Evolutionary conservation across 108 stramenopile species (phyloP), one percentile per base, ranked within the genome.

Genomic region (Stephanodiscus triporus): DNA sequence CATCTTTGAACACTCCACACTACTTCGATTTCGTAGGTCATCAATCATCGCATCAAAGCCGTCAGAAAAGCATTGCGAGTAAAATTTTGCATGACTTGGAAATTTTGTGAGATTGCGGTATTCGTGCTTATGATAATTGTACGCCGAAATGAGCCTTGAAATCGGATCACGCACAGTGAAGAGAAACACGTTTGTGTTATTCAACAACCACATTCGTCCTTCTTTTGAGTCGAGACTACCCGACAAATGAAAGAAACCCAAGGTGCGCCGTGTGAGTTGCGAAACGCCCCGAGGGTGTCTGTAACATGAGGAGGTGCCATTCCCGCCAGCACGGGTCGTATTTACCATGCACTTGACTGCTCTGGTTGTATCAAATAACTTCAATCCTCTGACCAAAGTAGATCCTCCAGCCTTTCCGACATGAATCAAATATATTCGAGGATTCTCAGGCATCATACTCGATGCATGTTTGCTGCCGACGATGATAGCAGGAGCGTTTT

Each of bases 101-200:
- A 16, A 11, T 36, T 10, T 37, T 11, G 36, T 19, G 60, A 36
- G 8, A 37, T 61, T 4, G 19, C 34, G 20, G 36, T 61, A 37
- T 36, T 37, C 32, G 34, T 61, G 30, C 37, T 7, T 32, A 32
- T 61, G 60, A 36, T 61, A 36, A n/a, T 61, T 61, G 60, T 61
- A 61, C 34, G 36, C 36, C 10, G 60, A 61, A 36, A 61, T 61
- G 19, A 61, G n/a, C 8, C 60, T 32, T 37, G 32, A 10, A 34
- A 61, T 61, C 32, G 60, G 60, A 61, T 61, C 60, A 17, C 60
- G 27, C 32, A 61, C 60, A 4, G 60, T 37, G 32, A 61, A 34
- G 32, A 61, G 60, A 61, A 61, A 61, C 30, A 61, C 9, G 37
- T 61, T 61, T 36, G 60, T 61, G 36, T 61, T 30, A 61, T 61